Base-by-base conservation (phyloP, 2,329 filamentous ascomycete species). In the Zarea fungicola region DNA sequence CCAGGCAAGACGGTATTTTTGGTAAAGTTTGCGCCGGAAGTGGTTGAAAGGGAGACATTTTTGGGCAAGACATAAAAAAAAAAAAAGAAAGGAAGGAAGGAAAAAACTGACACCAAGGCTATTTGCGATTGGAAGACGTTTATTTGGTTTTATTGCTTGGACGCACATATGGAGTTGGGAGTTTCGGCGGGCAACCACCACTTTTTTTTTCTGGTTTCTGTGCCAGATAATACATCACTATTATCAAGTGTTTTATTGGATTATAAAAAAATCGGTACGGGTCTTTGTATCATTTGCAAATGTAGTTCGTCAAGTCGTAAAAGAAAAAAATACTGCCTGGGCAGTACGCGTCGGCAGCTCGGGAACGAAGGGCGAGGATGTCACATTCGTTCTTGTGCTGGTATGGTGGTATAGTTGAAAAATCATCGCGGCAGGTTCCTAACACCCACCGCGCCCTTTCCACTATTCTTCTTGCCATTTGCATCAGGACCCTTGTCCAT, bases 1-100 rank as follows among this genome's bases (percentile, higher is more conserved):
- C 93, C 93, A 0, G 89, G 88, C 28, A 89, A 93, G 74, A 99
- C 93, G 36, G 91, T 99, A 26, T 99, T 96, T 64, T 68, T 99
- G 65, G 84, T 99, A 62, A 90, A 92, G 69, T 99, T 99, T 65
- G 84, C 88, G 56, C 77, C 83, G n/a, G 87, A 89, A 65, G 92
- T 97, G 35, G 74, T 97, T 66, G 92, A 97, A 73, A 76, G 93
- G 64, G 93, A 99, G 75, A 84, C 84, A 53, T 87, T 89, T 60
- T 65, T 95, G 58, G 85, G 82, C 51, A 82, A 85, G 69, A 69
- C 61, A 47, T 75, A 54, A 29, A 14, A 35, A 7, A 6, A n/a
- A 22, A 21, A 22, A 16, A 6, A 48, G 31, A 11, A 19, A n/a
- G n/a, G 23, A 44, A 25, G 41, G n/a, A n/a, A n/a, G n/a, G n/a